These are phyloP conservation scores for Ilyonectria mors-panacis DNA, from an alignment of 2,329 filamentous ascomycete genomes.

Conservation along the genomic window DNA sequence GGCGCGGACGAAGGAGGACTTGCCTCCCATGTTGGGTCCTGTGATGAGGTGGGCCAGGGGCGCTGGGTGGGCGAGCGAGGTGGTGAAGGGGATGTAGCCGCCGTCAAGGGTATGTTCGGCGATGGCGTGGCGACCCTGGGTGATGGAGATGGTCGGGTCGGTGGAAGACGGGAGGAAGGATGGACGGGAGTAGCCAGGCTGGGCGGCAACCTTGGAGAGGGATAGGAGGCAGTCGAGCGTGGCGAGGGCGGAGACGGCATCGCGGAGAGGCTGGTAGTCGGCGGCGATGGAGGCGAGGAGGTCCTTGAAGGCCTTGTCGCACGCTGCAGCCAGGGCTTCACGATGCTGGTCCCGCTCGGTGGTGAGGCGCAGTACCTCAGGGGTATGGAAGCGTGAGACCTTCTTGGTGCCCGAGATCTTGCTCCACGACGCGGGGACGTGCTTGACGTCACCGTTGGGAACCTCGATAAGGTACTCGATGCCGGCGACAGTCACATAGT, in stretches of 20 bases:
- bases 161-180: slow-evolving; percentile 73
- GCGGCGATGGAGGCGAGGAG: slow-evolving; percentile 81
- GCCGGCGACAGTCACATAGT: slow-evolving; percentile 87
- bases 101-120: slow-evolving; percentile 91
- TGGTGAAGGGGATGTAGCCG: slow-evolving; percentile 92
- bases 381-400: slow-evolving; percentile 92
- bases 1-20: slow-evolving; percentile 96
- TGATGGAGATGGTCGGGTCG: slow-evolving; percentile 74
- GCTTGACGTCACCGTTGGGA: slow-evolving; percentile 83
- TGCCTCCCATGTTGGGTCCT: slow-evolving; percentile 98
- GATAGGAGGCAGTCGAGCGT: slow-evolving; percentile 92
- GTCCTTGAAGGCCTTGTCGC: slow-evolving; percentile 83
- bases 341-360: slow-evolving; percentile 94
- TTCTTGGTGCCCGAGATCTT: slow-evolving; percentile 97
- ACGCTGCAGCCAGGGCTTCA: slow-evolving; percentile 91
- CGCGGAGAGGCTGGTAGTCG: slow-evolving; percentile 92
- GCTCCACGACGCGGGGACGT: slow-evolving; percentile 92
- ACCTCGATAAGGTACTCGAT: slow-evolving; percentile 98
- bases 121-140: slow-evolving; percentile 89
- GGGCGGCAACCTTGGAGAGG: slow-evolving; percentile 84
- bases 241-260: slow-evolving; percentile 88
- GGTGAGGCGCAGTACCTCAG: slow-evolving; percentile 86
- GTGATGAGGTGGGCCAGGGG: slow-evolving; percentile 89
- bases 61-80: slow-evolving; percentile 75
- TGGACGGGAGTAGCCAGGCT: slow-evolving; percentile 91